A percentile compares a stretch with the other conserved stretches of the same genome.
phyloP scores from a whole-genome alignment of 2,329 filamentous ascomycete genomes.

The Penicillium nordicum region DNA sequence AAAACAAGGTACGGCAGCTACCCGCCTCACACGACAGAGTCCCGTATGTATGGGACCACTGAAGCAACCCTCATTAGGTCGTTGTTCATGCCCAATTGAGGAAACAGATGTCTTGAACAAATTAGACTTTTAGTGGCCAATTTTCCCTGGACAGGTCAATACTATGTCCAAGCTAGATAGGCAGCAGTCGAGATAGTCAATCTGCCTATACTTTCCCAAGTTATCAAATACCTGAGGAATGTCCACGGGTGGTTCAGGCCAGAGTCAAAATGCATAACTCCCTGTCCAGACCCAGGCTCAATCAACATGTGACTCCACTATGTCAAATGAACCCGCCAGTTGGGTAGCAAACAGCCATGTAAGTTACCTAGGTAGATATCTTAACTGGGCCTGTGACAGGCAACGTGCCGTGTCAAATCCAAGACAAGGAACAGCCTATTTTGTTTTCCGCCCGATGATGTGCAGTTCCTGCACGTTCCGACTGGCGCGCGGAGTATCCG shows the following conservation, averaged over 20 bases:
- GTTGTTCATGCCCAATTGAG: slow-evolving; percentile 52
- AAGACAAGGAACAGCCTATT: slow-evolving; percentile 67
- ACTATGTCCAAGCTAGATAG: neutral
- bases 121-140: neutral
- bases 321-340: slow-evolving; percentile 38
- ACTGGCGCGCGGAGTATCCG: slow-evolving; percentile 56
- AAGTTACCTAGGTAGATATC: neutral
- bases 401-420: slow-evolving; percentile 65
- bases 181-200: neutral
- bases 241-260: slow-evolving; percentile 9
- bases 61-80: slow-evolving; percentile 48
- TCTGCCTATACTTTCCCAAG: slow-evolving; percentile 53
- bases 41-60: slow-evolving; percentile 2
- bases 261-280: slow-evolving; percentile 66
- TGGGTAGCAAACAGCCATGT: neutral
- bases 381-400: slow-evolving; percentile 66
- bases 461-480: slow-evolving; percentile 65
- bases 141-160: neutral
- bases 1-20: slow-evolving; percentile 54
- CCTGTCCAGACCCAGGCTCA: slow-evolving; percentile 70
- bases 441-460: slow-evolving; percentile 78
- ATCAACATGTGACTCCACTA: slow-evolving; percentile 91
- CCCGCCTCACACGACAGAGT: slow-evolving; percentile 15
- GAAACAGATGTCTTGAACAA: neutral
- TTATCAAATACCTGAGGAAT: slow-evolving; percentile 61